Percentiles rank a stretch among this genome's conserved stretches.
These are phyloP conservation scores for Lodderomyces beijingensis DNA, from an alignment of 1,139 yeast species.

Conservation along the genomic window DNA sequence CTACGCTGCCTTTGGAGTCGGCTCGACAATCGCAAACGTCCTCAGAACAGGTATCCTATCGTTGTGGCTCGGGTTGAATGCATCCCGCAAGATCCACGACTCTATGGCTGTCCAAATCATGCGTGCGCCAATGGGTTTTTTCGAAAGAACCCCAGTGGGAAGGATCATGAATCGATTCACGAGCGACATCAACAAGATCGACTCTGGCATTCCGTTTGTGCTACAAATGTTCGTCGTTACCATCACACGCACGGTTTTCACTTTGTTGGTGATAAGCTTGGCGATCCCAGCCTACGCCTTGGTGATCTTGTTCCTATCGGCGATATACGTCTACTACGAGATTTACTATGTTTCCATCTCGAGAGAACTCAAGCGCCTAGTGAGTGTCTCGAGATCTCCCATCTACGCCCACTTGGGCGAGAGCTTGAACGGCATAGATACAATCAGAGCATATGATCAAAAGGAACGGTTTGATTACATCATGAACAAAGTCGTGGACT, in stretches of 20 bases:
- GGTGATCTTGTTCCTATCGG: slow-evolving; percentile 18
- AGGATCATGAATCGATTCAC: slow-evolving; percentile 31
- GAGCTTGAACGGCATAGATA: slow-evolving; percentile 55
- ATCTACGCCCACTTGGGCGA: slow-evolving; percentile 64
- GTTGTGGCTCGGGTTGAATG: slow-evolving; percentile 24
- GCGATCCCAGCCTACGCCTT: slow-evolving; percentile 21
- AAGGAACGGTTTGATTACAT: slow-evolving; percentile 48
- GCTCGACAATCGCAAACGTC: slow-evolving; percentile 21
- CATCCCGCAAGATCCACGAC: slow-evolving; percentile 27
- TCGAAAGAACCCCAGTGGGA: slow-evolving; percentile 34
- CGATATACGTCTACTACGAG: slow-evolving; percentile 28
- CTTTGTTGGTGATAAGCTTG: slow-evolving; percentile 42
- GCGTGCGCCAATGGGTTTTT: slow-evolving; percentile 32
- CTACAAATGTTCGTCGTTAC: slow-evolving; percentile 35
- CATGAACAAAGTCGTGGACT: slow-evolving; percentile 58
- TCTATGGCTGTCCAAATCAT: slow-evolving; percentile 25
- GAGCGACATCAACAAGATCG: slow-evolving; percentile 28
- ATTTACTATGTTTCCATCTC: slow-evolving; percentile 27
- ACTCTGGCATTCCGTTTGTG: slow-evolving; percentile 21
- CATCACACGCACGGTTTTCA: slow-evolving; percentile 40
- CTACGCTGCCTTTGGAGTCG: slow-evolving; percentile 23
- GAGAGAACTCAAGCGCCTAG: slow-evolving; percentile 30
- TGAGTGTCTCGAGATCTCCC: slow-evolving; percentile 42
- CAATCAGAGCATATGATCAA: slow-evolving; percentile 55
- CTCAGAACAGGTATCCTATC: slow-evolving; percentile 24